phyloP scores from a whole-genome alignment of 345 rosid genomes.

The Rubroshorea leprosula region DNA sequence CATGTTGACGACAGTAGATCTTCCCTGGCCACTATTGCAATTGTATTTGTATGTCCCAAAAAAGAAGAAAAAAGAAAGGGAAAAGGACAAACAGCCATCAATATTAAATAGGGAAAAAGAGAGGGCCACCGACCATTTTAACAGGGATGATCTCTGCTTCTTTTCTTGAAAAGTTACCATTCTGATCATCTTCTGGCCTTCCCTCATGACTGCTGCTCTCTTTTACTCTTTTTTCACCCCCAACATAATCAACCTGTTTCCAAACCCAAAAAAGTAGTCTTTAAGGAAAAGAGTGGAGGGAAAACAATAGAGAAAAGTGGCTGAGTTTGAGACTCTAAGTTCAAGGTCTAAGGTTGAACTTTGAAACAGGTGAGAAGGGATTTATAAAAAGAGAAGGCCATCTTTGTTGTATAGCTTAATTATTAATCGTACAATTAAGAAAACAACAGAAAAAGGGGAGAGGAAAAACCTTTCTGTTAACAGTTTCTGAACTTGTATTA shows the following conservation, averaged over 20 bases:
- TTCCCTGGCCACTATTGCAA: too few relatives aligned
- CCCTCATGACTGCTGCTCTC: conserved; percentile 4
- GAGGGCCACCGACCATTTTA: conserved; percentile 9
- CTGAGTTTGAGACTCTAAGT: too few relatives aligned
- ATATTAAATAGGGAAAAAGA: not conserved
- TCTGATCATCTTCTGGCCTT: conserved; percentile 8
- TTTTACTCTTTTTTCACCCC: conserved; percentile 14
- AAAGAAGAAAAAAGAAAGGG: not conserved
- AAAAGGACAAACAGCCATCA: not conserved
- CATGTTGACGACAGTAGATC: too few relatives aligned
- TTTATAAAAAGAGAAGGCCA: too few relatives aligned
- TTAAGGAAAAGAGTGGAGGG: not conserved
- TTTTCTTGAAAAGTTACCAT: not conserved
- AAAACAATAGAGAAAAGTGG: not conserved
- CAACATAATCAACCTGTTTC: conserved; percentile 34
- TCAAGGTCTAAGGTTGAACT: too few relatives aligned
- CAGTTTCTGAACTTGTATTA: conserved; percentile 16
- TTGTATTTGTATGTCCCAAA: too few relatives aligned
- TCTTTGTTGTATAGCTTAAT: too few relatives aligned
- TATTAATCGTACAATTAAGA: too few relatives aligned
- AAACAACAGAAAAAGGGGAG: too few relatives aligned
- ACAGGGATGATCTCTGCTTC: conserved; percentile 11
- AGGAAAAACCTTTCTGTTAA: conserved; percentile 33
- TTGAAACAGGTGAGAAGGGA: too few relatives aligned
- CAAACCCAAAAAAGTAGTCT: not conserved